A percentile compares a stretch with the other conserved stretches of the same genome.
These are phyloP conservation scores for Silene latifolia DNA, from an alignment of 148 eudicot species.

Conservation along the genomic window DNA sequence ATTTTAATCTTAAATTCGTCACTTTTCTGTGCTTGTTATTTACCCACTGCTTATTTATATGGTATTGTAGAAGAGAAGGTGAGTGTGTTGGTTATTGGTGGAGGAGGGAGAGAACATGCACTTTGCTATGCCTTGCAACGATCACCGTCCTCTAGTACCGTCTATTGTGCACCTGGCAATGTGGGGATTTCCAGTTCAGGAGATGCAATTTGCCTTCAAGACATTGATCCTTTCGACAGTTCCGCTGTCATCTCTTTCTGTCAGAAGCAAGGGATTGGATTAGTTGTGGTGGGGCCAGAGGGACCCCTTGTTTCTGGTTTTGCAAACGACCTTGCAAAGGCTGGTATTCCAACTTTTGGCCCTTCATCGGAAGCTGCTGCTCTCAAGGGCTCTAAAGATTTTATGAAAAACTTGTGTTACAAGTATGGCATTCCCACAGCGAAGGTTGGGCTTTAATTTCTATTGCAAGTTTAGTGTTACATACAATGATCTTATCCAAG, in stretches of 20 bases:
- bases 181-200: constrained; percentile 83
- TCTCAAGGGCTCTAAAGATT: constrained; percentile 89
- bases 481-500: no score
- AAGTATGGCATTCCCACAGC: constrained; percentile 94
- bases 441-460: constrained; percentile 46
- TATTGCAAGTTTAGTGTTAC: background rate
- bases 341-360: constrained; percentile 85
- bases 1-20: no score
- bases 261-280: constrained; percentile 52
- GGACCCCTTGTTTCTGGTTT: constrained; percentile 97
- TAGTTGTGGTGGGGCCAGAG: constrained; percentile 96
- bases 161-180: constrained; percentile 92
- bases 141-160: constrained; percentile 62
- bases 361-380: constrained; percentile 95
- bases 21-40: background rate
- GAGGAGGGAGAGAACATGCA: constrained; percentile 97
- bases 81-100: constrained; percentile 83
- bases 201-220: constrained; percentile 69
- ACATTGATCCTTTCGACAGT: constrained; percentile 61
- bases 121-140: constrained; percentile 76
- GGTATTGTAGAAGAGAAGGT: constrained; percentile 54
- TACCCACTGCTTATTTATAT: constrained; percentile 1
- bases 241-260: constrained; percentile 76
- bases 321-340: constrained; percentile 68
- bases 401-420: constrained; percentile 88